phyloP scores from a whole-genome alignment of 176 grass and related monocot species.

The Otatea glauca region DNA sequence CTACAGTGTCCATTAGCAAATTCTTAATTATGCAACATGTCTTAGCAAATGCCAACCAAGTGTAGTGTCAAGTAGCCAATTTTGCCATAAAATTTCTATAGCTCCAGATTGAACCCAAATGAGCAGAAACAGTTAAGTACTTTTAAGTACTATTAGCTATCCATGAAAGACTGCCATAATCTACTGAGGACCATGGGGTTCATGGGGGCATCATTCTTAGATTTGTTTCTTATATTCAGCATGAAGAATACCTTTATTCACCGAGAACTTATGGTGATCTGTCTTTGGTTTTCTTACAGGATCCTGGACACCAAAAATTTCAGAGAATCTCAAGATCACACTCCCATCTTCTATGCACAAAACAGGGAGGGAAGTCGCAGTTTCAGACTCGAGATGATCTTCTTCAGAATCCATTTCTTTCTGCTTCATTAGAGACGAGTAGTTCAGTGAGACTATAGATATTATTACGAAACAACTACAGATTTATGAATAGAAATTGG shows the following conservation, averaged over 20 bases:
- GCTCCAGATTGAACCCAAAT: constrained; percentile 13
- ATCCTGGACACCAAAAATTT: constrained; percentile 91
- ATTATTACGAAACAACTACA: constrained; percentile 32
- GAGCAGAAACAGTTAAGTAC: constrained; percentile 18
- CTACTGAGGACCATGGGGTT: not conserved
- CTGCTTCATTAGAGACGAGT: constrained; percentile 48
- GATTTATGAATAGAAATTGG: constrained; percentile 16
- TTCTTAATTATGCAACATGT: not conserved
- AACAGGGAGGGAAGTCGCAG: constrained; percentile 73
- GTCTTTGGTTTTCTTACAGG: constrained; percentile 68
- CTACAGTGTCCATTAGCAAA: not conserved
- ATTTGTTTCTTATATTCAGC: constrained; percentile 27
- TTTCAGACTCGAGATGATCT: constrained; percentile 53
- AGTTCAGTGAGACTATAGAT: constrained; percentile 32
- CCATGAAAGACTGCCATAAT: not conserved
- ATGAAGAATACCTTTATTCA: constrained; percentile 67
- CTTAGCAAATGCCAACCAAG: not conserved
- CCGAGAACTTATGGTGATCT: constrained; percentile 53
- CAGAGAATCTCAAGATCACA: constrained; percentile 88
- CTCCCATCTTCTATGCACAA: constrained; percentile 81
- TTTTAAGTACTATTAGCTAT: constrained; percentile 24
- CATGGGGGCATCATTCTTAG: not conserved
- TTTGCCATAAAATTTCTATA: not conserved
- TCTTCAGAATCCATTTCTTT: constrained; percentile 57
- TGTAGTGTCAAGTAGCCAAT: not conserved